Conservation (phyloP, 768 basidiomycete species). For the Russula brevipes region DNA sequence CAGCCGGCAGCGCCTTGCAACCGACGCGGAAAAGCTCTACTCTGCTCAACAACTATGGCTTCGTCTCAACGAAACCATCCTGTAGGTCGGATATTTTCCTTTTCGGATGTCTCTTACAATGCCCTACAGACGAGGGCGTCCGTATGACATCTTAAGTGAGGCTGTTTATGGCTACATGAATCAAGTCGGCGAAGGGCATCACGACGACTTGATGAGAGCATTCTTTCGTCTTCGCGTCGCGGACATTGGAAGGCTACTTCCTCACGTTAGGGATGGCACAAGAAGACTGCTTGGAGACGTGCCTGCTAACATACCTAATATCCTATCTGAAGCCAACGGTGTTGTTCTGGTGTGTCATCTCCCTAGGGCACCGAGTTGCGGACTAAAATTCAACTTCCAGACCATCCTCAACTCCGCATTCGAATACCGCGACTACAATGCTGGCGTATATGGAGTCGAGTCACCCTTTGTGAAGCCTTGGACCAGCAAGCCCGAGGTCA, state of each 20-base stretch:
- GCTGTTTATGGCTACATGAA: constrained; percentile 66
- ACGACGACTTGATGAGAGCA: constrained; percentile 73
- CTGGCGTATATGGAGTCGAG: constrained; percentile 71
- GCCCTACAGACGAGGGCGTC: constrained; percentile 45
- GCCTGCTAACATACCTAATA: constrained; percentile 39
- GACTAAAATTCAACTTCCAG: constrained; percentile 36
- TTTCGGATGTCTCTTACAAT: not conserved
- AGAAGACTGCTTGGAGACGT: constrained; percentile 41
- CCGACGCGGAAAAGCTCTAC: constrained; percentile 82
- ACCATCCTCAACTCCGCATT: constrained; percentile 65
- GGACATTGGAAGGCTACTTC: constrained; percentile 64
- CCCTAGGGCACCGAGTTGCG: not conserved
- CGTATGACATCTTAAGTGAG: constrained; percentile 62
- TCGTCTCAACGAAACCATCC: constrained; percentile 61
- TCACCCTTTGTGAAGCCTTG: constrained; percentile 70
- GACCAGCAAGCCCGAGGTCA: constrained; percentile 66
- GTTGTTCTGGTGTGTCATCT: constrained; percentile 55
- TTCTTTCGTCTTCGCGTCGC: constrained; percentile 73
- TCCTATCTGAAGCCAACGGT: constrained; percentile 63
- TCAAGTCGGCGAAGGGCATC: constrained; percentile 46
- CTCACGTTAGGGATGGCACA: constrained; percentile 51
- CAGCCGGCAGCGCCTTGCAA: constrained; percentile 66
- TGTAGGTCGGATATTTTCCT: constrained; percentile 38
- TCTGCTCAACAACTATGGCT: constrained; percentile 79
- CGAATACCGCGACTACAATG: constrained; percentile 68